Conservation (phyloP, 768 basidiomycete species). For the Pleurotus cornucopiae region DNA sequence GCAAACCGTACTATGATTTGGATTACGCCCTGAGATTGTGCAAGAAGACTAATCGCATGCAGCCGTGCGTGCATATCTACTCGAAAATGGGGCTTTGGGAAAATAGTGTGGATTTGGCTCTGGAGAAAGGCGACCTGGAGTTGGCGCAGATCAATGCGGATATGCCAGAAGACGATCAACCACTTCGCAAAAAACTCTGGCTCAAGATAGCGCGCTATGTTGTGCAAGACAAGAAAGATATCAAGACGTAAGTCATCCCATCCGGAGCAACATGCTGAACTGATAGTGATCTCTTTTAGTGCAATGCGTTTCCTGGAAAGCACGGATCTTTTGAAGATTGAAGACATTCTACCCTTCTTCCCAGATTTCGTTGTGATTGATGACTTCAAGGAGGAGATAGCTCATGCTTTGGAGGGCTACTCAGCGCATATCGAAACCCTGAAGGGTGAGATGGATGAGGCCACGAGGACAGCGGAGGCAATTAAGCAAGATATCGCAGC, state of each 20-base stretch:
- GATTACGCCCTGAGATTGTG: constrained; percentile 95
- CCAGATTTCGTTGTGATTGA: constrained; percentile 99
- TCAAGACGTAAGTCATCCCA: constrained; percentile 77
- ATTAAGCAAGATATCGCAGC: constrained; percentile 90
- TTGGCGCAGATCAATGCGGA: constrained; percentile 94
- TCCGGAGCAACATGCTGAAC: constrained; percentile 1
- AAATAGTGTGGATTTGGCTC: constrained; percentile 90
- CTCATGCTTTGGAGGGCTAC: constrained; percentile 91
- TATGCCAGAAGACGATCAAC: constrained; percentile 86
- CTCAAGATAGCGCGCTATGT: constrained; percentile 98
- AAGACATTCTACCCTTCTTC: constrained; percentile 99
- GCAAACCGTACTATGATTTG: constrained; percentile 90
- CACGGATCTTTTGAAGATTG: constrained; percentile 93
- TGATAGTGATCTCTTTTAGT: constrained; percentile 34
- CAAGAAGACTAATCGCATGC: constrained; percentile 74
- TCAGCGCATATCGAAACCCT: constrained; percentile 86
- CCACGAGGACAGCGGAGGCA: constrained; percentile 85
- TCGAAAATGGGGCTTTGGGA: constrained; percentile 97
- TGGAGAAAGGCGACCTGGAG: constrained; percentile 93
- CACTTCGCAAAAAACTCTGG: constrained; percentile 91
- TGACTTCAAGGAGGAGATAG: constrained; percentile 99
- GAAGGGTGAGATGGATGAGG: constrained; percentile 95
- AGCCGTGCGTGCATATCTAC: constrained; percentile 94
- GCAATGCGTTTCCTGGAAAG: constrained; percentile 97
- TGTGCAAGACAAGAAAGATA: constrained; percentile 96